Evolutionary conservation across 192 early-diverging fungal species (phyloP), one percentile per base, ranked within the genome.

Genomic region (Backusella westeae): DNA sequence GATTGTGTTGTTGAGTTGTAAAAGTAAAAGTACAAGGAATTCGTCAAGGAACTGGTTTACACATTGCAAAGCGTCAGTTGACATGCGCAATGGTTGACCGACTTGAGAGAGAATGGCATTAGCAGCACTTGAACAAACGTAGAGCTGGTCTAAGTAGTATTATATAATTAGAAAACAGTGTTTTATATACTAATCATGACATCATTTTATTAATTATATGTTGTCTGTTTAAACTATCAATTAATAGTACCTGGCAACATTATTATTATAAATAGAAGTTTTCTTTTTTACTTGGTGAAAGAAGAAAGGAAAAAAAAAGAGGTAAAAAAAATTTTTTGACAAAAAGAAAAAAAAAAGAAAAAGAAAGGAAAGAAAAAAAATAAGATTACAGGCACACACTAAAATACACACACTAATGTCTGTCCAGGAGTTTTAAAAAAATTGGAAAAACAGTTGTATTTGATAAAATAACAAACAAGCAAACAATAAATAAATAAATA

Each of bases 31-130:
- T 38, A 82, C 75, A 12, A 90, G 75, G 32, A 88, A 87, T 69
- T 90, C 89, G 71, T 90, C 89, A 29, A 90, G 74, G 73, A 90
- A 90, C 15, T 78, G 80, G 66, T 90, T 90, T 32, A 90, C 80
- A 17, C 83, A 79, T 42, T 81, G 76, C 19, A 90, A 78, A 23
- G 87, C 89, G 72, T 90, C 89, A 49, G 77, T 85, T 9, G 89
- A 90, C 35, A 90, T 85, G 39, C 86, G 85, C 26, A 85, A 87
- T 7, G 87, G 79, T 49, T 49, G 46, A 0, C 82, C 86, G 66
- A 87, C 75, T 41, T 87, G 86, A 0, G 86, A 80, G 71, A 90
- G 77, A 78, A 90, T 90, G 71, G 89, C 87, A 77, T 87, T 90
- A 6, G 89, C 89, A 52, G 87, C 86, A 72, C 86, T 83, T 83